Evolutionary conservation across 768 basidiomycete species (phyloP), one percentile per base, ranked within the genome.

Genomic region (Artomyces pyxidatus): DNA sequence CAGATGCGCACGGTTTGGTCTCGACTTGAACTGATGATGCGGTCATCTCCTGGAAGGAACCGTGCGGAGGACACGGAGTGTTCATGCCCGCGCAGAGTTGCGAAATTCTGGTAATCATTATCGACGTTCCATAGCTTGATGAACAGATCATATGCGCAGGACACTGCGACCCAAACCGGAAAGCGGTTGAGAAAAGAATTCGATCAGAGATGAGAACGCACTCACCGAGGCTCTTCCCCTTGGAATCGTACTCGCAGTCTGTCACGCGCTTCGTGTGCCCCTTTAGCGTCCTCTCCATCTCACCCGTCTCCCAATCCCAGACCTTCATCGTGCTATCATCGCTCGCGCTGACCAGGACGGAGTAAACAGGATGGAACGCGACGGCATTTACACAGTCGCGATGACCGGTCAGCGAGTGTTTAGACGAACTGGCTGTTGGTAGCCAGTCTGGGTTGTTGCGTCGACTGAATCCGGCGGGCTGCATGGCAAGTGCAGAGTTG

Each of bases 271-370:
- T 75, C 19, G 79, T 80, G 62, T 81, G 79, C 4, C 78, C 77
- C 57, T 79, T 79, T 23, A 80, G 59, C 32, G 79, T 80, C 52
- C 75, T 58, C 60, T 80, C 78, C 52, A 78, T 71, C 47, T 80
- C 78, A 32, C 79, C 79, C 12, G 71, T 72, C 61, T 80, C 78
- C 77, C 77, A 80, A 55, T 81, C 79, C 77, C 78, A 80, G 5
- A 80, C 68, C 64, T 79, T 80, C 44, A 81, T 64, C 19, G 68
- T 78, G 37, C 72, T 61, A 57, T 81, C 79, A 41, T 77, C 78
- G 51, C 73, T 75, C 16, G 76, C 76, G n/a, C 69, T 72, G 1
- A 71, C 79, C 21, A 80, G 42, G 2, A 70, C 63, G 30, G 68
- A 74, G 67, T 73, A 80, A 2, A 72, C 60, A 0, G 79, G 79